Evolutionary conservation across 495 filamentous ascomycete species (phyloP).

Genomic region (Stereocaulon alpinum): DNA sequence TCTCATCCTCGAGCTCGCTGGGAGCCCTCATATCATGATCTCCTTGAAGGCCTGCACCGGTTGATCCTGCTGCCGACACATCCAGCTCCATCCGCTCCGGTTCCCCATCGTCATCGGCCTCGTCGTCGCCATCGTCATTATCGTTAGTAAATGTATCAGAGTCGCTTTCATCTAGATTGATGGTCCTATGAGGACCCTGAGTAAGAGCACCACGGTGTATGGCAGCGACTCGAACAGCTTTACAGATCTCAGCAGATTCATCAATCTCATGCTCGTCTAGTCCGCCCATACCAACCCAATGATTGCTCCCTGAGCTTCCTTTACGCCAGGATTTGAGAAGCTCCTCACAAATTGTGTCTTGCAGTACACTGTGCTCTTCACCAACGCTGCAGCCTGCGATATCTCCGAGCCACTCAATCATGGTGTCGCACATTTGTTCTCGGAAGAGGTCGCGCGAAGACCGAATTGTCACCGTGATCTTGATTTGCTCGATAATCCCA

Average conservation of each 20-base stretch:
- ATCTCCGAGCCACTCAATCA: constrained; percentile 91
- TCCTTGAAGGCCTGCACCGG: constrained; percentile 32
- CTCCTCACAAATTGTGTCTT: constrained; percentile 78
- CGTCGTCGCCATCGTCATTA: constrained; percentile 37
- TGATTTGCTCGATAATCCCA: constrained; percentile 83
- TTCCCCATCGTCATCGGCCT: constrained; percentile 42
- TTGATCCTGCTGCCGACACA: constrained; percentile 27
- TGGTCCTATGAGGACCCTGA: constrained; percentile 2
- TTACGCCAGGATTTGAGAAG: constrained; percentile 75
- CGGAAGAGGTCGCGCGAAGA: constrained; percentile 90
- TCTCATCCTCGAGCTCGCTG: constrained; percentile 47
- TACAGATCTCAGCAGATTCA: constrained; percentile 20
- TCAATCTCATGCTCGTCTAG: constrained; percentile 76
- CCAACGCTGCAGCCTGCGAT: constrained; percentile 85
- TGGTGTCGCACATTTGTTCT: constrained; percentile 97
- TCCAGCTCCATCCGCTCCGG: constrained; percentile 35
- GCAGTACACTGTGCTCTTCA: constrained; percentile 65
- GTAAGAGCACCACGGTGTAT: constrained; percentile 8
- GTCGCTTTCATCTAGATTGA: constrained; percentile 39
- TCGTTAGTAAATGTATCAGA: constrained; percentile 39
- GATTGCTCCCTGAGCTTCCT: constrained; percentile 78
- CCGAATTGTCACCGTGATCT: constrained; percentile 88
- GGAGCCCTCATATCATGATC: constrained; percentile 40
- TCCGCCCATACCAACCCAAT: constrained; percentile 70
- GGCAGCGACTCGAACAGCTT: not conserved